phyloP scores from a whole-genome alignment of 2,329 filamentous ascomycete genomes.

The Exophiala mesophila region DNA sequence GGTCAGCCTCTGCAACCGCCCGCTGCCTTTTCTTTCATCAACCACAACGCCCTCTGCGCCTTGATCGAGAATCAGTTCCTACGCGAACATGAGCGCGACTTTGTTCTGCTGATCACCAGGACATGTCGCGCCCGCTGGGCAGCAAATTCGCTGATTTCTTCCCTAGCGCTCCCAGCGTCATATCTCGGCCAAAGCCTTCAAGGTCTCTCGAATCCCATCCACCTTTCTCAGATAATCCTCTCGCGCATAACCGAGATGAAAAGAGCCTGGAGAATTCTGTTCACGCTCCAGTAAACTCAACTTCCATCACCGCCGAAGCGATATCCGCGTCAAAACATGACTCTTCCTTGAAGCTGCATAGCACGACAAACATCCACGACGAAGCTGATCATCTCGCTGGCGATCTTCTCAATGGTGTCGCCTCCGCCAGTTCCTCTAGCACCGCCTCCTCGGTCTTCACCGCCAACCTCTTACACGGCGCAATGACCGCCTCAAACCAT shows the following conservation, averaged over 20 bases:
- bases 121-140: conserved; percentile 73
- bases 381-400: conserved; percentile 42
- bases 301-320: conserved; percentile 3
- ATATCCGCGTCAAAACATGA: conserved; percentile 11
- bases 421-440: conserved; percentile 68
- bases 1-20: not conserved
- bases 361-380: conserved; percentile 31
- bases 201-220: conserved; percentile 50
- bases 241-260: conserved; percentile 22
- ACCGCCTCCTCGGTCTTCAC: conserved; percentile 69
- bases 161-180: conserved; percentile 67
- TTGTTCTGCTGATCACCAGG: conserved; percentile 21
- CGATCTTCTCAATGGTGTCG: conserved; percentile 65
- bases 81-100: conserved; percentile 22
- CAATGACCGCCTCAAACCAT: conserved; percentile 54
- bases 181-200: conserved; percentile 43
- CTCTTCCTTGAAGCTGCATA: conserved; percentile 19
- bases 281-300: conserved; percentile 16
- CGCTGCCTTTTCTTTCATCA: not conserved
- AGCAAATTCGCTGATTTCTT: conserved; percentile 78
- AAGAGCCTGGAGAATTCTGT: conserved; percentile 12
- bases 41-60: not conserved
- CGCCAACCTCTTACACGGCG: conserved; percentile 45
- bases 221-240: conserved; percentile 8
- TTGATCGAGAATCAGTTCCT: not conserved